Conservation (phyloP, 1,284 basidiomycete genomes). For the Marasmius tenuissimus region DNA sequence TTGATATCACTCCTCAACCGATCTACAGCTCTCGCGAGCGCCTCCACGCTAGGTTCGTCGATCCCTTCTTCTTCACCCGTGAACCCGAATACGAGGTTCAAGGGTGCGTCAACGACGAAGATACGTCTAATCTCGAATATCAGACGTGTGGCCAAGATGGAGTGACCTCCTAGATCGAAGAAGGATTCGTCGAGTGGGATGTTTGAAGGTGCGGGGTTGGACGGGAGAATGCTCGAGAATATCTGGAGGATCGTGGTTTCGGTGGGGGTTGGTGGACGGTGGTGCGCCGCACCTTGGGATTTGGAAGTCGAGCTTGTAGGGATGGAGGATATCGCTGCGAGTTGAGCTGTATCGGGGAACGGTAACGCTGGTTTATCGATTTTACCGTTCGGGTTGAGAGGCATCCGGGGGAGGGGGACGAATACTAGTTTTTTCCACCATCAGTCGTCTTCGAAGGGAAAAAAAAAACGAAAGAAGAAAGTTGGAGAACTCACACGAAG, state of each 20-base stretch:
- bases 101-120: conserved; percentile 89
- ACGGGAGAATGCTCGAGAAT: conserved; percentile 83
- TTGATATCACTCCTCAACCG: conserved; percentile 78
- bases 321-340: not conserved
- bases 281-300: conserved; percentile 32
- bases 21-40: conserved; percentile 84
- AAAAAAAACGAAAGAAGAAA: no score
- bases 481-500: conserved; percentile 60
- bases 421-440: conserved; percentile 61
- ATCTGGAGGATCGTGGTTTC: conserved; percentile 82
- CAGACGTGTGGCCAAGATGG: conserved; percentile 94
- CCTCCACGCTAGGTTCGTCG: conserved; percentile 86
- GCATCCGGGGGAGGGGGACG: conserved; percentile 94
- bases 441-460: conserved; percentile 6
- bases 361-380: conserved; percentile 98
- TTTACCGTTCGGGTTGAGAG: conserved; percentile 98
- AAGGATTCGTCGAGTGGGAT: conserved; percentile 94
- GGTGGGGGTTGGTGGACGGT: conserved; percentile 55
- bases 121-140: conserved; percentile 96
- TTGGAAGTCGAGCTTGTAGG: not conserved
- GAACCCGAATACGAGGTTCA: conserved; percentile 83
- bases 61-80: not conserved
- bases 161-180: conserved; percentile 98
- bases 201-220: conserved; percentile 62
- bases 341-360: conserved; percentile 94